Evolutionary conservation across 2,329 filamentous ascomycete genomes (phyloP), one percentile per base, ranked within the genome.

Genomic region (Leptographium galeiforme): DNA sequence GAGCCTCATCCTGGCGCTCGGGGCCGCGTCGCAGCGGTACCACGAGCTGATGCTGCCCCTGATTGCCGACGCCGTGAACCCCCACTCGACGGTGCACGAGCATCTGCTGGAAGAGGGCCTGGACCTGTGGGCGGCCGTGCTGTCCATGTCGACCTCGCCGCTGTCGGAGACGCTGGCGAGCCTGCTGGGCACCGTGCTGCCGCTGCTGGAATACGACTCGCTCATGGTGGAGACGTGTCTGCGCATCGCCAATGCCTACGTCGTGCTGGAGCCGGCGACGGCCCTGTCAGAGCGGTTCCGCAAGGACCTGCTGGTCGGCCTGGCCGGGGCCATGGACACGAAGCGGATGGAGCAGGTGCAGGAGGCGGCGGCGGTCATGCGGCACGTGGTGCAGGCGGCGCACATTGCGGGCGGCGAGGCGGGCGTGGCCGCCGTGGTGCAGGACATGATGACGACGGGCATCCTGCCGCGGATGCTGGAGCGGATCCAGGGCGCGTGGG

Each of bases 51-150:
- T 96, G 60, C 70, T 95, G 18, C 90, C 91, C 0, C 77, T 97
- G 50, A 84, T 98, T 44, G 76, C 81, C 47, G 85, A 86, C 61
- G 89, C 89, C 2, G 81, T 93, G 39, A 79, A 90, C 55, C 82
- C 85, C 3, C 80, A 78, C 12, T 93, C 88, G 1, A 79, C 86
- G 41, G 75, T 86, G 44, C 81, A 87, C 60, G 70, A 90, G 2
- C 93, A 95, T 62, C 78, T 98, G 12, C 80, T 95, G 13, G 93
- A 97, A 57, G 93, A 98, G 65, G 87, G 89, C 0, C 73, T 97
- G 14, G 90, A 96, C 53, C 77, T 98, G 4, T 97, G 91, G 91
- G 76, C 78, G 38, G 80, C 85, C 2, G 81, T 96, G 12, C 67
- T 90, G 40, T 73, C 74, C 57, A 81, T 88, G 61, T 83, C 82